Evolutionary conservation across 768 basidiomycete species (phyloP).

Genomic region (Termitomyces sp.): DNA sequence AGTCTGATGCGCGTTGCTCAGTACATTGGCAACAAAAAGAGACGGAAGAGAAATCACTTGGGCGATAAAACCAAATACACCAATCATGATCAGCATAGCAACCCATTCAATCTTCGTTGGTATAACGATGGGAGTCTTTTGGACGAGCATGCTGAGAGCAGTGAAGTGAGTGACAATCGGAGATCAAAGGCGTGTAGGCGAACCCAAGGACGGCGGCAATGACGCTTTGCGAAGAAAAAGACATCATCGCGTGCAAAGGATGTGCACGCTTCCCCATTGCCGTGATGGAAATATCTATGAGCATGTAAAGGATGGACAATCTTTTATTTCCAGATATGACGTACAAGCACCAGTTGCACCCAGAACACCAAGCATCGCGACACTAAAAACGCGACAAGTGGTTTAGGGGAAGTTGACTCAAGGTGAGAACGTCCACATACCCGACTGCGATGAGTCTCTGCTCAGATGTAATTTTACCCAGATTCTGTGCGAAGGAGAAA

Average conservation of each 20-base stretch:
- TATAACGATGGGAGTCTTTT: slow-evolving; percentile 35
- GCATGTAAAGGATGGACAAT: not conserved
- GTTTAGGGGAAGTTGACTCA: not conserved
- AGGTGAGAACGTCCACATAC: not conserved
- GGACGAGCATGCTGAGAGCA: slow-evolving; percentile 35
- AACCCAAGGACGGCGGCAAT: slow-evolving; percentile 29
- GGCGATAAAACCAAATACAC: slow-evolving; percentile 45
- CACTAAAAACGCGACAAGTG: slow-evolving; percentile 1
- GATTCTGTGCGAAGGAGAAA: slow-evolving; percentile 16
- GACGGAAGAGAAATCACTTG: slow-evolving; percentile 52
- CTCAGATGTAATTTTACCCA: slow-evolving; percentile 22
- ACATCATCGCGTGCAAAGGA: slow-evolving; percentile 64
- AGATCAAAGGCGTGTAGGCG: slow-evolving; percentile 9
- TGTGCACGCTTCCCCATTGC: slow-evolving; percentile 74
- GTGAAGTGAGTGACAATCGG: not conserved
- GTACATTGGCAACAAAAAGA: not conserved
- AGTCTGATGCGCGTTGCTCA: slow-evolving; percentile 20
- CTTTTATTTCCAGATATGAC: slow-evolving; percentile 14
- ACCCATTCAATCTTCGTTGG: slow-evolving; percentile 42
- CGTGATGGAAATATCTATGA: slow-evolving; percentile 25
- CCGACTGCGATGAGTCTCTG: slow-evolving; percentile 35
- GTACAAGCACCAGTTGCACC: slow-evolving; percentile 66
- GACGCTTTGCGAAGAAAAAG: slow-evolving; percentile 57
- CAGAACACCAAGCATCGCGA: slow-evolving; percentile 43
- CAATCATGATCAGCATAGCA: slow-evolving; percentile 41